Evolutionary conservation across 176 grass and related monocot species (phyloP).

Genomic region (Guadua angustifolia): DNA sequence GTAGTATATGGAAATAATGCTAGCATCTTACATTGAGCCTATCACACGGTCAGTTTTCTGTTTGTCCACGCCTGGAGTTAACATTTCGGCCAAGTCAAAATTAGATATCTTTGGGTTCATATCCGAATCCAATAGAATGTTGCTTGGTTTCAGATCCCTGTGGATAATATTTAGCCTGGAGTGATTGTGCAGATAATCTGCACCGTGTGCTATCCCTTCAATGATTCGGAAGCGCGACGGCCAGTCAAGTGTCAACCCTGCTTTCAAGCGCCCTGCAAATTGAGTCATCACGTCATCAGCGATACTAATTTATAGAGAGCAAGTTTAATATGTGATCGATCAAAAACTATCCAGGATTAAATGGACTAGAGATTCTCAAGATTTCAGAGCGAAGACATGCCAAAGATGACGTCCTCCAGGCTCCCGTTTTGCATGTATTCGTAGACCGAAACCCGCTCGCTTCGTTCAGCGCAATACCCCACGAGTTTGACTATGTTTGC

Average conservation of each 20-base stretch:
- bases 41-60: not conserved
- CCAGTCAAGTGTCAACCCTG: not conserved
- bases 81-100: slow-evolving; percentile 9
- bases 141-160: slow-evolving; percentile 21
- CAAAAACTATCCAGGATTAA: not conserved
- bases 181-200: slow-evolving; percentile 19
- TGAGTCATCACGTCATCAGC: no score
- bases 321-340: not conserved
- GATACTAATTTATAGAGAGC: no score
- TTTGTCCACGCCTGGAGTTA: not conserved
- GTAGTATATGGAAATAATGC: not conserved
- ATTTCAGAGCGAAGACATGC: not conserved
- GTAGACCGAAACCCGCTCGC: not conserved
- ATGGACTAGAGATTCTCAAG: not conserved
- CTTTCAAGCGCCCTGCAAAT: not conserved
- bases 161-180: slow-evolving; percentile 5
- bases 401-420: slow-evolving; percentile 29
- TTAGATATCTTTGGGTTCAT: slow-evolving; percentile 33
- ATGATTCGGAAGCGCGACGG: slow-evolving; percentile 17
- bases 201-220: slow-evolving; percentile 28
- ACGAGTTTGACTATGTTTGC: slow-evolving; percentile 17
- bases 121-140: slow-evolving; percentile 29
- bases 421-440: slow-evolving; percentile 34
- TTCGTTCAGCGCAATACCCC: slow-evolving; percentile 25
- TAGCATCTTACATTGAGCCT: slow-evolving; percentile 12